Conservation (phyloP, 2,329 filamentous ascomycete genomes). For the Alternaria angustiovoidea region DNA sequence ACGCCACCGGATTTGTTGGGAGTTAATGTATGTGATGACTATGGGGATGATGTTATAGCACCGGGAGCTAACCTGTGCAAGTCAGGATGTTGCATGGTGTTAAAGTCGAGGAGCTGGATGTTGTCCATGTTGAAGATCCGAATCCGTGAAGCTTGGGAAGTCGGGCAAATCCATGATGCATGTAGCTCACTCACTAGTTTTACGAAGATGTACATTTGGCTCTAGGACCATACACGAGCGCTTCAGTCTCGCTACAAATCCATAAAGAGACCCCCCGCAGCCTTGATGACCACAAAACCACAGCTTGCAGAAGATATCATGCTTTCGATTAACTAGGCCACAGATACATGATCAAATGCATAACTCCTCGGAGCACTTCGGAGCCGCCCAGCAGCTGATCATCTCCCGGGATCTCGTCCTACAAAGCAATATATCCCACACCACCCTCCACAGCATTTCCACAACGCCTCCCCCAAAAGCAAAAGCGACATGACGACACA, state of each 20-base stretch:
- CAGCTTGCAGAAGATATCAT: background rate
- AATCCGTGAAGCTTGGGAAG: background rate
- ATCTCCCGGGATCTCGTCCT: background rate
- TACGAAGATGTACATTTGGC: too few species aligned
- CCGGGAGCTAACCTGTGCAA: constrained; percentile 11
- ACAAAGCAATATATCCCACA: background rate
- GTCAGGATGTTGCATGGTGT: constrained; percentile 30
- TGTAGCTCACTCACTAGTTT: too few species aligned
- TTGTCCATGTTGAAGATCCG: constrained; percentile 33
- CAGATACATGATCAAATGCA: rapidly evolving
- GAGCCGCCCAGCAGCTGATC: background rate
- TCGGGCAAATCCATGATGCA: background rate
- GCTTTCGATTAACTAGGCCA: background rate
- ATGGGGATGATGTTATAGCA: too few species aligned
- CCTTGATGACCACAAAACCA: background rate
- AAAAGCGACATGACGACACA: background rate
- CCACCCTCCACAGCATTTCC: background rate
- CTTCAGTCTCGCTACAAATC: background rate
- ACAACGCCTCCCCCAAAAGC: background rate
- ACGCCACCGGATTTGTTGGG: constrained; percentile 31
- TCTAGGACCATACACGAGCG: too few species aligned
- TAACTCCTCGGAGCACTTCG: background rate
- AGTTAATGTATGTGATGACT: constrained; percentile 35
- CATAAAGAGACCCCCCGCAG: too few species aligned
- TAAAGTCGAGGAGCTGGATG: constrained; percentile 32